These are phyloP conservation scores for Sphaerobolus stellatus DNA, from an alignment of 1,284 basidiomycete genomes.

Conservation along the genomic window DNA sequence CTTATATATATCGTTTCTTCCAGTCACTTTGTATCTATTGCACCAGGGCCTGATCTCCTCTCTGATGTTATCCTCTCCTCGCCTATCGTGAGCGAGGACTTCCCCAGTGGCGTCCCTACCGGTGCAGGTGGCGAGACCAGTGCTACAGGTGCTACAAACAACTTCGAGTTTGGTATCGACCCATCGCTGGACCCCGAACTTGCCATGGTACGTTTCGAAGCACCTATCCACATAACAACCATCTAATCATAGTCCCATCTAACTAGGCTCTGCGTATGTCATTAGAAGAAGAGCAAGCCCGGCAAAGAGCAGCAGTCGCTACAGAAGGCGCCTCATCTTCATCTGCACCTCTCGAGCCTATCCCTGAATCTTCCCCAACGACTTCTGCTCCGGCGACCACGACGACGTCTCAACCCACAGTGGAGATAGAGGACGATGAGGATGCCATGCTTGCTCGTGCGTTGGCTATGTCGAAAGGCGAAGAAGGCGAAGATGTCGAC, in stretches of 20 bases:
- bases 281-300: constrained; percentile 93
- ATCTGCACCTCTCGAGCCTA: constrained; percentile 3
- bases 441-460: constrained; percentile 66
- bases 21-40: constrained; percentile 83
- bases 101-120: constrained; percentile 60
- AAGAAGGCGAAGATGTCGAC: constrained; percentile 42
- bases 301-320: constrained; percentile 58
- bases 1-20: background rate
- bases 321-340: constrained; percentile 28
- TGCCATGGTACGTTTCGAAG: constrained; percentile 73
- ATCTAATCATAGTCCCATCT: constrained; percentile 3
- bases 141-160: constrained; percentile 44
- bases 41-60: constrained; percentile 71
- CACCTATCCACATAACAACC: background rate
- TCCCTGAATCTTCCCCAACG: constrained; percentile 5
- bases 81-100: constrained; percentile 80
- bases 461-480: constrained; percentile 49
- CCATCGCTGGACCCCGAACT: constrained; percentile 95
- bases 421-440: constrained; percentile 49
- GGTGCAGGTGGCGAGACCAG: constrained; percentile 46
- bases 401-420: constrained; percentile 33
- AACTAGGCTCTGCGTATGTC: constrained; percentile 92
- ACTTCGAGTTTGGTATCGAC: constrained; percentile 90
- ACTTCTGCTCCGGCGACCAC: constrained; percentile 30
- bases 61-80: constrained; percentile 85